phyloP scores from a whole-genome alignment of 2,329 filamentous ascomycete genomes.

The Diaporthe sp. region DNA sequence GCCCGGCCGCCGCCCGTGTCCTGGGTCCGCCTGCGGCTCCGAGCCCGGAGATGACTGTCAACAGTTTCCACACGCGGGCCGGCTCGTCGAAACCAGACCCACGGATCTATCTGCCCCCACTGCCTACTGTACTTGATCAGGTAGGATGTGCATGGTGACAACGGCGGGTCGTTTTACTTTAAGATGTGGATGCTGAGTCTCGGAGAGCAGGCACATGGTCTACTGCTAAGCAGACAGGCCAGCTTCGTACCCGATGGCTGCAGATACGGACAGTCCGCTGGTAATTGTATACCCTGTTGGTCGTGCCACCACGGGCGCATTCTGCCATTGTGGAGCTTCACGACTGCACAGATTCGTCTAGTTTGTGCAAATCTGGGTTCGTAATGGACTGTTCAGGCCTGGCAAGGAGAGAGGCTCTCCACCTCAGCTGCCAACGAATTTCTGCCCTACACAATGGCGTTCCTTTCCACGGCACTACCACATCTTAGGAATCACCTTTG shows the following conservation, averaged over 20 bases:
- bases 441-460: neutral
- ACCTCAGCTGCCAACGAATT: neutral
- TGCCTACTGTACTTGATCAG: neutral
- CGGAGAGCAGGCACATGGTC: neutral
- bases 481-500: neutral
- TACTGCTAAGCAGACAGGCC: neutral
- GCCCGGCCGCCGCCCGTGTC: slow-evolving; percentile 8
- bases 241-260: neutral
- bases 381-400: neutral
- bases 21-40: slow-evolving; percentile 32
- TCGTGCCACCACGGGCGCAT: neutral
- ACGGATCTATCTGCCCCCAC: neutral
- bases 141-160: neutral
- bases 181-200: neutral
- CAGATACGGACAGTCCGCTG: neutral
- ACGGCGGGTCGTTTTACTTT: no score
- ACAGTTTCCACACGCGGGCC: slow-evolving; percentile 29
- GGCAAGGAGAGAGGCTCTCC: neutral
- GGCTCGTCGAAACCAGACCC: neutral
- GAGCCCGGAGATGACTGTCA: slow-evolving; percentile 38
- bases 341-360: neutral
- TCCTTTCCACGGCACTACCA: neutral
- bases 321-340: neutral
- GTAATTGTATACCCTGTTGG: no score
- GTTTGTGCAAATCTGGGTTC: neutral